These are phyloP conservation scores for Begonia fuchsioides DNA, from an alignment of 306 rosid genomes.

Conservation along the genomic window DNA sequence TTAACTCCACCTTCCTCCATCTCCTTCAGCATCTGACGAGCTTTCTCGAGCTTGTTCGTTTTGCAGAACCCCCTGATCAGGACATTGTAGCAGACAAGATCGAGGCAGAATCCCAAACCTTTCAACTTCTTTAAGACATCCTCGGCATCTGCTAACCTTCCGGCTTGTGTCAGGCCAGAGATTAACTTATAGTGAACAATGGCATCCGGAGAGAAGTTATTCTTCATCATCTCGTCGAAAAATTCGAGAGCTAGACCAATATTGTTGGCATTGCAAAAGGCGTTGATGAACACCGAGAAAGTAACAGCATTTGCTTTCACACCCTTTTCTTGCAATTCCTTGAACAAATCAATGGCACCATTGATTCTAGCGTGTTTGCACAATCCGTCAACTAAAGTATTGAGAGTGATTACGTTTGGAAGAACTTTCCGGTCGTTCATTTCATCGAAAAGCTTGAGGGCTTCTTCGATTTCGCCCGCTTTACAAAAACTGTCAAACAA, in stretches of 20 bases:
- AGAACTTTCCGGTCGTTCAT: constrained; percentile 40
- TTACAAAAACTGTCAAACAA: constrained; percentile 66
- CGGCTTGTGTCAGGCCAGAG: constrained; percentile 56
- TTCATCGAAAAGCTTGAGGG: constrained; percentile 30
- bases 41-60: constrained; percentile 43
- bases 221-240: constrained; percentile 41
- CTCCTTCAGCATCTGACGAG: constrained; percentile 37
- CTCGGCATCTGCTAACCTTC: constrained; percentile 71
- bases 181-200: constrained; percentile 47
- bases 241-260: constrained; percentile 46
- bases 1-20: constrained; percentile 51
- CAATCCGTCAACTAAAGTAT: constrained; percentile 52
- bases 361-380: constrained; percentile 47
- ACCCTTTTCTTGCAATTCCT: constrained; percentile 42
- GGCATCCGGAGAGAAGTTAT: constrained; percentile 52
- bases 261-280: constrained; percentile 63
- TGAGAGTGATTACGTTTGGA: constrained; percentile 56
- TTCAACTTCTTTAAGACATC: constrained; percentile 44
- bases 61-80: constrained; percentile 57
- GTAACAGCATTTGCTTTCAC: constrained; percentile 41
- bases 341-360: constrained; percentile 46
- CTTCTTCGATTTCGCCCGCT: constrained; percentile 43
- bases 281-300: constrained; percentile 38
- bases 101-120: constrained; percentile 52
- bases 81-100: constrained; percentile 41